These are phyloP conservation scores for Stemphylium beticola DNA, from an alignment of 2,329 filamentous ascomycete genomes.

Conservation along the genomic window DNA sequence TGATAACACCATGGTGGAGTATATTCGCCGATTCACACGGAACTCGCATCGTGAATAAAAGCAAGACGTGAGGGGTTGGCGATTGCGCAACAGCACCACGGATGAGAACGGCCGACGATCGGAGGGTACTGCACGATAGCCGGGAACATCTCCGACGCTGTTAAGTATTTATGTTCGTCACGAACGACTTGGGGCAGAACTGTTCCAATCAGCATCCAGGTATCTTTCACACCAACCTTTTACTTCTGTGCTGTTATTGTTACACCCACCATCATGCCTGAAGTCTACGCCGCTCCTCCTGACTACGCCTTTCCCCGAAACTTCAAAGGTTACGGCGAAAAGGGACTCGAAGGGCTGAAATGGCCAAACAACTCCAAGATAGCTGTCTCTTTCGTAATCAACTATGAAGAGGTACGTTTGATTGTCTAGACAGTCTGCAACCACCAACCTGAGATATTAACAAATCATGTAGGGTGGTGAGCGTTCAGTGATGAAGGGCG, in stretches of 20 bases:
- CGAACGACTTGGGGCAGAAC: not conserved
- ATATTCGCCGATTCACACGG: not conserved
- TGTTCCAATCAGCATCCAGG: not conserved
- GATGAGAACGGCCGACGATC: slow-evolving; percentile 1
- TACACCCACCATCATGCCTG: slow-evolving; percentile 24
- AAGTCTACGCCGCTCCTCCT: slow-evolving; percentile 31
- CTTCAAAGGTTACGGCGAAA: slow-evolving; percentile 55
- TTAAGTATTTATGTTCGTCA: not conserved
- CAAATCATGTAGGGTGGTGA: slow-evolving; percentile 37
- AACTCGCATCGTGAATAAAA: not conserved
- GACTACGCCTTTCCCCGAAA: slow-evolving; percentile 41
- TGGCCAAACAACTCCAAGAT: slow-evolving; percentile 49
- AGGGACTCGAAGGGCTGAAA: slow-evolving; percentile 41
- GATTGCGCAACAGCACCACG: slow-evolving; percentile 4
- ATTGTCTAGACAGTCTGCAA: not conserved
- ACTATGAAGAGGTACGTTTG: slow-evolving; percentile 11
- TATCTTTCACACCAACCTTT: not conserved
- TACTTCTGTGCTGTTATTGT: not conserved
- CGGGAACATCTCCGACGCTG: not conserved
- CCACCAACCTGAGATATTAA: slow-evolving; percentile 4
- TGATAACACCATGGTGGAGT: slow-evolving; percentile 3
- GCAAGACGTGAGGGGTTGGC: not conserved
- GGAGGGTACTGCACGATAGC: not conserved
- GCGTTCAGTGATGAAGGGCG: slow-evolving; percentile 40
- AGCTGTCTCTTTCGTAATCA: slow-evolving; percentile 48